Base-by-base conservation (phyloP, 2,329 filamentous ascomycete species). In the Pseudophaeomoniella oleicola region DNA sequence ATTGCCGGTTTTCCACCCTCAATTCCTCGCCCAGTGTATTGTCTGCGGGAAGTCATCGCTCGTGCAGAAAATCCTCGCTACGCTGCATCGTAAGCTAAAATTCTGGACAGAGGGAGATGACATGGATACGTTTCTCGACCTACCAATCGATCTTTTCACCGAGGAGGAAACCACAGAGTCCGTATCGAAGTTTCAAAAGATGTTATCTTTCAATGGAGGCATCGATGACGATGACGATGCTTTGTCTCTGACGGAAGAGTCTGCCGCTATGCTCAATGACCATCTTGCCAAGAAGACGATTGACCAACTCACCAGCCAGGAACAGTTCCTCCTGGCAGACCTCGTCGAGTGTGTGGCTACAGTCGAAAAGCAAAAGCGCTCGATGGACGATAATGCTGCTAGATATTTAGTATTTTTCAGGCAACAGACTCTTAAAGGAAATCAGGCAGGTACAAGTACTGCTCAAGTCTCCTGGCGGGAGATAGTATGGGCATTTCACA, bases 1-100 rank as follows among this genome's bases (percentile, higher is more conserved):
- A 2, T 63, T 96, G 4, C 85, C 90, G 0, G 69, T 92, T 2
- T 98, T 93, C 48, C 88, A 98, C 49, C 90, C 90, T 0, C 85
- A 93, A 50, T 83, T 94, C 40, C 60, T 96, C 16, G 81, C 82
- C 36, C 83, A 94, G 54, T 88, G 82, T 48, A 84, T 93, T 27
- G 64, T 94, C 16, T 72, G 78, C 14, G 88, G 87, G 1, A 93
- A 93, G 52, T 69, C 71, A 19, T 54, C 59, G 3, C 56, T 85
- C 4, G 84, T 90, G 2, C 78, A 85, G 45, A 67, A 67, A 6
- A 75, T 94, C 6, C 57, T 96, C 17, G 63, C 81, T 36, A 72
- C 72, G 4, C 62, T 98, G 15, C 70, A 86, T 48, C 74, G 77
- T 47, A 79, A 74, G 11, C 60, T 98, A 35, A 93, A 87, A 50